phyloP scores from a whole-genome alignment of 352 stramenopile species.

The Saprolegnia parasitica region DNA sequence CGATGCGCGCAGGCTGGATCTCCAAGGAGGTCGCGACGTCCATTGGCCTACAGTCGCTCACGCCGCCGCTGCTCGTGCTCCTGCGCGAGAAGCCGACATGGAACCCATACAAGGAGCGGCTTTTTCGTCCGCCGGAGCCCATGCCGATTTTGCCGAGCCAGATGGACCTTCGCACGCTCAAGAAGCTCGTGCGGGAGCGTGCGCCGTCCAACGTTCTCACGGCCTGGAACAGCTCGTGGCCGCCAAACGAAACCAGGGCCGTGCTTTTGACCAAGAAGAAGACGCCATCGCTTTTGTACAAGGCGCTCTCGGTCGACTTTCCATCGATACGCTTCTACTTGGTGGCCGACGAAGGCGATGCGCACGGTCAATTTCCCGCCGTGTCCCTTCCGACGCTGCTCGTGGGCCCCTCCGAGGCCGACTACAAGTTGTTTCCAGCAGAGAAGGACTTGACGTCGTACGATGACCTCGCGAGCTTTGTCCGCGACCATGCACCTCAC shows the following conservation, averaged over 20 bases:
- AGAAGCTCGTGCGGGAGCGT: slow-evolving; percentile 56
- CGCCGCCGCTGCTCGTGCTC: slow-evolving; percentile 48
- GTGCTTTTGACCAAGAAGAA: slow-evolving; percentile 64
- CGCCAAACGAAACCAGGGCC: slow-evolving; percentile 29
- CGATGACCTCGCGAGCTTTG: slow-evolving; percentile 48
- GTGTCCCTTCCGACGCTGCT: slow-evolving; percentile 46
- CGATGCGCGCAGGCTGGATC: slow-evolving; percentile 12
- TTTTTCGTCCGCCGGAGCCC: slow-evolving; percentile 49
- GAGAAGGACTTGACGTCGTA: slow-evolving; percentile 52
- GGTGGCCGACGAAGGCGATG: slow-evolving; percentile 33
- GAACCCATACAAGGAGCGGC: slow-evolving; percentile 68
- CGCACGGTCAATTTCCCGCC: slow-evolving; percentile 37
- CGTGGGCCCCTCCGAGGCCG: slow-evolving; percentile 39
- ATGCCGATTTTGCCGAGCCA: slow-evolving; percentile 36
- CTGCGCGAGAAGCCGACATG: slow-evolving; percentile 56
- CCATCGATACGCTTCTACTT: slow-evolving; percentile 47
- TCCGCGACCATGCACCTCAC: slow-evolving; percentile 32
- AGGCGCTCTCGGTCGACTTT: slow-evolving; percentile 58
- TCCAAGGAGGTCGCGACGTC: slow-evolving; percentile 16
- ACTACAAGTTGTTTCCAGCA: slow-evolving; percentile 34
- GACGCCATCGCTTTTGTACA: slow-evolving; percentile 52
- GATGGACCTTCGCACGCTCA: slow-evolving; percentile 47
- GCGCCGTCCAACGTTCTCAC: slow-evolving; percentile 51
- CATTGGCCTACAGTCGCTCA: slow-evolving; percentile 24
- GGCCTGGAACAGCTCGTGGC: slow-evolving; percentile 34